Base-by-base conservation (phyloP, 2,329 filamentous ascomycete species). In the Neofusicoccum kwambonambiense region DNA sequence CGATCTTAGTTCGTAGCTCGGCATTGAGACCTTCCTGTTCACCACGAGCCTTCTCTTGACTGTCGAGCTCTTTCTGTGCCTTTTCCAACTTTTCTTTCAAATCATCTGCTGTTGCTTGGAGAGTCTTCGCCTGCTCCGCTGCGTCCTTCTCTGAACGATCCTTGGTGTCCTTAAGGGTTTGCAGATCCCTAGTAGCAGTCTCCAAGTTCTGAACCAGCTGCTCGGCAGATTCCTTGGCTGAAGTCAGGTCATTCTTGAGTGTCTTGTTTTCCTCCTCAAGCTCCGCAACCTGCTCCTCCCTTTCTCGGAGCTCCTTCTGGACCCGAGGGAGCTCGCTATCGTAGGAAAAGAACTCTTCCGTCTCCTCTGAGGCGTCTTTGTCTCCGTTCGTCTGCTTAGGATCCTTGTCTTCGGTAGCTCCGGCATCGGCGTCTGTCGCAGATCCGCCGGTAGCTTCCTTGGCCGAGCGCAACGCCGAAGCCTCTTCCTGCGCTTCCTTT, bases 281-380 rank as follows among this genome's bases (percentile, higher is more conserved):
- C 51, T 83, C 84, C 61, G 87, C 85, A 42, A 95, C 87, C 75
- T 94, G 89, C 47, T 86, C 85, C 11, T 89, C 81, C 71, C 90
- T 91, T 64, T 88, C 85, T 60, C 88, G 83, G 3, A 95, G 76
- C 69, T 95, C 90, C 1, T 86, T 83, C 72, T 96, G 90, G n/a
- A 97, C 79, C 62, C 91, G 87, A 3, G 91, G 90, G 13, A 96
- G 83, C 77, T 98, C 94, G 58, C 90, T 89, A 65, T 98, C 93
- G 70, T 93, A 96, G 0, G 93, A 97, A 78, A 97, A 97, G 77
- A 97, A 90, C 56, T 96, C 91, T 68, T 93, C 90, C 27, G 77
- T 80, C 68, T 77, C 75, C 8, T 81, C 73, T 1, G 74, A 64
- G 12, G 67, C 62, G 13, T 71, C 70, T 1, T 71, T 70, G 11